These are phyloP conservation scores for Fusarium sp. DNA, from an alignment of 2,329 filamentous ascomycete species.

Conservation along the genomic window DNA sequence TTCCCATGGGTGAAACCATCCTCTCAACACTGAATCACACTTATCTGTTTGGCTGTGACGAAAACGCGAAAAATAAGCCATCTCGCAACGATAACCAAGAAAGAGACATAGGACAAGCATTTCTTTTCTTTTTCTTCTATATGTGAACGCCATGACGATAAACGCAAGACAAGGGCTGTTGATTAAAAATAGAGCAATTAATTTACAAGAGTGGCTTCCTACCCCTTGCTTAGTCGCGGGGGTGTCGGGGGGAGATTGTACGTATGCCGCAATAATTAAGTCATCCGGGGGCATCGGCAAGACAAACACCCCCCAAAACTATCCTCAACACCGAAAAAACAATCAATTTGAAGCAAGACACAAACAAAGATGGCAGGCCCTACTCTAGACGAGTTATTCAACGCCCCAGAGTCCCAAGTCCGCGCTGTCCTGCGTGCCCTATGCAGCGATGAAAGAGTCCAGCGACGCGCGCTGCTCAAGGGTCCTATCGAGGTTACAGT, in stretches of 20 bases:
- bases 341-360: background rate
- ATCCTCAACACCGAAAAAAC: background rate
- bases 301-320: background rate
- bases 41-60: background rate
- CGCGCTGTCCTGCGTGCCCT: conserved; percentile 35
- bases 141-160: background rate
- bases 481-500: too few relatives aligned
- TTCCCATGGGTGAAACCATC: background rate
- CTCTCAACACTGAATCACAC: background rate
- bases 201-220: background rate
- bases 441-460: conserved; percentile 15
- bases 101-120: background rate
- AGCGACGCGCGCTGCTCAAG: too few relatives aligned
- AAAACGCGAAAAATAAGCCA: background rate
- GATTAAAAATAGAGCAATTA: background rate
- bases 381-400: conserved; percentile 6
- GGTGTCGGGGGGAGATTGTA: background rate
- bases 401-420: conserved; percentile 28
- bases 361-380: background rate
- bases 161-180: background rate
- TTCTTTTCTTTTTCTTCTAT: background rate
- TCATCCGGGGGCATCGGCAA: background rate
- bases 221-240: background rate
- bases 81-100: conserved; percentile 8
- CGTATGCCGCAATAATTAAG: background rate